phyloP scores from a whole-genome alignment of 1,284 basidiomycete species.

The Ceratobasidium sp. region DNA sequence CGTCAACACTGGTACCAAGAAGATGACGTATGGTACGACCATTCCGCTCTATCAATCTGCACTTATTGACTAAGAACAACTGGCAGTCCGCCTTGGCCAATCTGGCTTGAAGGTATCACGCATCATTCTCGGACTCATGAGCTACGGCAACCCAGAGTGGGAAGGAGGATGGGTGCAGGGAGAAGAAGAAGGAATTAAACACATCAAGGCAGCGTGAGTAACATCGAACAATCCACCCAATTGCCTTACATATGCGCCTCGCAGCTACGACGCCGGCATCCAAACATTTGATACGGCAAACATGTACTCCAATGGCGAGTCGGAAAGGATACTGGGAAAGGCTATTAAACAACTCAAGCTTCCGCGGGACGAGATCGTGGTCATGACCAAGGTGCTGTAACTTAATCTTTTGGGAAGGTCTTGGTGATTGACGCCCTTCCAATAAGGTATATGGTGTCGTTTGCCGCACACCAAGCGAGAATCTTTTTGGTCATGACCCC shows the following conservation, averaged over 20 bases:
- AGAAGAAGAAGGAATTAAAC: slow-evolving; percentile 53
- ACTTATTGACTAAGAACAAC: too few relatives aligned
- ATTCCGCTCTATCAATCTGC: background rate
- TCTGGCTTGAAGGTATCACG: slow-evolving; percentile 44
- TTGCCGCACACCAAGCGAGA: background rate
- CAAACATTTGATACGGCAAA: slow-evolving; percentile 66
- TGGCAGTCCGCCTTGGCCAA: slow-evolving; percentile 39
- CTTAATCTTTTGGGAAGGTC: slow-evolving; percentile 2
- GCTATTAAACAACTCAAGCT: slow-evolving; percentile 50
- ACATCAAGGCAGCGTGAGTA: slow-evolving; percentile 55
- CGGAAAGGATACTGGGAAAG: slow-evolving; percentile 50
- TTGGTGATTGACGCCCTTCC: slow-evolving; percentile 46
- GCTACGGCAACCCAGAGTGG: slow-evolving; percentile 4
- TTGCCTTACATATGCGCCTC: too few relatives aligned
- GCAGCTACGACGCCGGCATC: slow-evolving; percentile 60
- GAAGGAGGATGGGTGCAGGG: slow-evolving; percentile 53
- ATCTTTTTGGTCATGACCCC: background rate
- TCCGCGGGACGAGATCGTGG: slow-evolving; percentile 48
- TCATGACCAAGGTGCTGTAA: slow-evolving; percentile 50
- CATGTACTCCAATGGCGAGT: slow-evolving; percentile 48
- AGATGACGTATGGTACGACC: slow-evolving; percentile 31
- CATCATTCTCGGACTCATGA: slow-evolving; percentile 29
- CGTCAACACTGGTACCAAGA: slow-evolving; percentile 17
- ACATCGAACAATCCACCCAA: too few relatives aligned
- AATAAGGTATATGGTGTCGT: slow-evolving; percentile 50